phyloP scores from a whole-genome alignment of 208 protist genomes.

The Trypanosoma mega region DNA sequence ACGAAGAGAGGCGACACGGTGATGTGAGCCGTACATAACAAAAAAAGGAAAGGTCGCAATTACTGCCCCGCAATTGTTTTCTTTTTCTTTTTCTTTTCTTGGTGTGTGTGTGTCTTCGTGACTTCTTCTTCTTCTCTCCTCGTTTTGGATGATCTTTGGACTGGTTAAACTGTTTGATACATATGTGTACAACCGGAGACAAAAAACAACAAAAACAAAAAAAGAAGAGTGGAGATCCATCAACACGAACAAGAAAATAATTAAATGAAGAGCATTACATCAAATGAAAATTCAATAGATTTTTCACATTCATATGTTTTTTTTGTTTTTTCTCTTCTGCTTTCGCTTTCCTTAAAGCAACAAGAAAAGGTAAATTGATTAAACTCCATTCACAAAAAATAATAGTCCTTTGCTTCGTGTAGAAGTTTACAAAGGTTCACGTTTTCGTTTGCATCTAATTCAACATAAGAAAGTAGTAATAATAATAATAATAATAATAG shows the following conservation, averaged over 20 bases:
- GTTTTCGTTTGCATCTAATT: too few species aligned
- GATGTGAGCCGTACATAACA: constrained; percentile 20
- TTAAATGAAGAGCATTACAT: neutral
- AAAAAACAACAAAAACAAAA: constrained; percentile 3
- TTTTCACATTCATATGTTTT: too few species aligned
- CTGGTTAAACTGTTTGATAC: neutral
- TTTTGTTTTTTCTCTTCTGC: too few species aligned
- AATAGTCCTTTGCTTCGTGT: too few species aligned
- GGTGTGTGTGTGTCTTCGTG: neutral
- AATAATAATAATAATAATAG: too few species aligned
- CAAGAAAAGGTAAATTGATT: too few species aligned
- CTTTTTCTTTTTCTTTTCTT: neutral
- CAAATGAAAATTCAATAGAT: too few species aligned
- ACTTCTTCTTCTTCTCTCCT: neutral
- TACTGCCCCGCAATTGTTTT: constrained; percentile 4
- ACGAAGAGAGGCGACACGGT: constrained; percentile 25
- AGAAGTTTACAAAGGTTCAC: too few species aligned
- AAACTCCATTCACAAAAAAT: too few species aligned
- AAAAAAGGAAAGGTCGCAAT: neutral
- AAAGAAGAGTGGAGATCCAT: constrained; percentile 15
- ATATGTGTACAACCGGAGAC: neutral
- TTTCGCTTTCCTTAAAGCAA: too few species aligned
- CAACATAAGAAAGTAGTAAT: too few species aligned
- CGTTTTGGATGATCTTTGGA: neutral
- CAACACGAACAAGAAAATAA: constrained; percentile 24